Evolutionary conservation across 164 flowering plant genomes (phyloP).

Genomic region (Aristolochia californica): DNA sequence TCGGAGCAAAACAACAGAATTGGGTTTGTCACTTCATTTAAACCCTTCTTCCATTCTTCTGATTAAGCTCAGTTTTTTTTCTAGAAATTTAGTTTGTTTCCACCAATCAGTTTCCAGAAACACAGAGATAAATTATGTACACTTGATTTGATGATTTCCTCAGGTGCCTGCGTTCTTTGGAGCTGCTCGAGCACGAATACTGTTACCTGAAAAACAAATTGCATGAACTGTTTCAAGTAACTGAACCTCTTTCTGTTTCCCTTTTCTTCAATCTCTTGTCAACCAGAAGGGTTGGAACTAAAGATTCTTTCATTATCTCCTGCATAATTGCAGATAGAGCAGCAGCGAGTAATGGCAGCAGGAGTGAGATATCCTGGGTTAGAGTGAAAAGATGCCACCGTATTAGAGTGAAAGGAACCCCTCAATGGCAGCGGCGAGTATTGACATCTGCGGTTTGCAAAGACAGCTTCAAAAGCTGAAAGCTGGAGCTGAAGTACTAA

Average conservation of each 20-base stretch:
- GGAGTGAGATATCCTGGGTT: constrained; percentile 58
- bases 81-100: no score
- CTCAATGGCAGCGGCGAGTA: no score
- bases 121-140: neutral
- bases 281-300: no score
- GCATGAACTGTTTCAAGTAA: constrained; percentile 79
- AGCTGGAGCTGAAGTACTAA: neutral
- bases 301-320: neutral
- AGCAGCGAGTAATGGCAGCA: constrained; percentile 68
- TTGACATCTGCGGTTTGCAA: no score
- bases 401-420: no score
- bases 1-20: constrained; percentile 62
- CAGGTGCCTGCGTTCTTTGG: constrained; percentile 77
- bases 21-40: constrained; percentile 31
- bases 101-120: neutral
- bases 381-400: no score
- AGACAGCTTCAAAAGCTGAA: no score
- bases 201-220: constrained; percentile 80
- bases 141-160: constrained; percentile 5
- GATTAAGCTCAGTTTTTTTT: no score
- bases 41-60: no score
- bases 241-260: neutral
- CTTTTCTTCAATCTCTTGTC: no score
- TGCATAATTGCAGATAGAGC: constrained; percentile 49
- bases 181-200: constrained; percentile 75